A percentile compares a stretch with the other conserved stretches of the same genome.
These are phyloP conservation scores for Gaeumannomyces sp. DNA, from an alignment of 2,329 filamentous ascomycete species.

Conservation along the genomic window DNA sequence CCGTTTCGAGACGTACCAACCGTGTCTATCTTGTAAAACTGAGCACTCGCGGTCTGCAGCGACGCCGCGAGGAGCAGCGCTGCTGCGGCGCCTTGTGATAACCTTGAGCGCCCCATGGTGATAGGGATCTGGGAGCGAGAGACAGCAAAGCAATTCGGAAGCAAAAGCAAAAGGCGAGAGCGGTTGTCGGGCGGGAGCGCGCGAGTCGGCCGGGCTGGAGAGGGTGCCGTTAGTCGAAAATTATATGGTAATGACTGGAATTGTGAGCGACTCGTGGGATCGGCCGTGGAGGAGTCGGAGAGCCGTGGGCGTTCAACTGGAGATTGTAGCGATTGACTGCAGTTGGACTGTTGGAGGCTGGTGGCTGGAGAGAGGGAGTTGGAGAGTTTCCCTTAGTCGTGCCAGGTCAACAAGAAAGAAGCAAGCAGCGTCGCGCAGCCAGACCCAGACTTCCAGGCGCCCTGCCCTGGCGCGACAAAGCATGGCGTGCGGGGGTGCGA, in stretches of 20 bases:
- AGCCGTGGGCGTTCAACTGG: not conserved
- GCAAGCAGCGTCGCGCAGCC: not conserved
- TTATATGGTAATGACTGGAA: not conserved
- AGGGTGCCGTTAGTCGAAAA: not conserved
- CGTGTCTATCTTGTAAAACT: slow-evolving; percentile 7
- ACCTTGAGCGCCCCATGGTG: not conserved
- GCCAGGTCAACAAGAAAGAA: not conserved
- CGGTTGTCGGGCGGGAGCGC: not conserved
- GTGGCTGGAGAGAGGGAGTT: not conserved
- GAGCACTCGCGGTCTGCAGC: slow-evolving; percentile 3
- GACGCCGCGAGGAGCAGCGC: not conserved
- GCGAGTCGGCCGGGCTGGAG: not conserved
- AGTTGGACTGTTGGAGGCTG: slow-evolving; percentile 8
- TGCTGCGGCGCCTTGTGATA: not conserved
- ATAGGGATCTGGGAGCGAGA: not conserved
- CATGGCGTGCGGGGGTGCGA: not conserved
- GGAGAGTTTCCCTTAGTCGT: not conserved
- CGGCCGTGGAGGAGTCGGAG: not conserved
- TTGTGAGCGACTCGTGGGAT: not conserved
- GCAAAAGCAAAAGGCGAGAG: not conserved
- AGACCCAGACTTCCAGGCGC: not conserved
- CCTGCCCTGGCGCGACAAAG: not conserved
- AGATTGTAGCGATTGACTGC: slow-evolving; percentile 6
- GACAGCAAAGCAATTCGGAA: not conserved
- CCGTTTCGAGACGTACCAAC: slow-evolving; percentile 3